Evolutionary conservation across 768 basidiomycete species (phyloP).

Genomic region (Boletus pseudo-olivaceus): DNA sequence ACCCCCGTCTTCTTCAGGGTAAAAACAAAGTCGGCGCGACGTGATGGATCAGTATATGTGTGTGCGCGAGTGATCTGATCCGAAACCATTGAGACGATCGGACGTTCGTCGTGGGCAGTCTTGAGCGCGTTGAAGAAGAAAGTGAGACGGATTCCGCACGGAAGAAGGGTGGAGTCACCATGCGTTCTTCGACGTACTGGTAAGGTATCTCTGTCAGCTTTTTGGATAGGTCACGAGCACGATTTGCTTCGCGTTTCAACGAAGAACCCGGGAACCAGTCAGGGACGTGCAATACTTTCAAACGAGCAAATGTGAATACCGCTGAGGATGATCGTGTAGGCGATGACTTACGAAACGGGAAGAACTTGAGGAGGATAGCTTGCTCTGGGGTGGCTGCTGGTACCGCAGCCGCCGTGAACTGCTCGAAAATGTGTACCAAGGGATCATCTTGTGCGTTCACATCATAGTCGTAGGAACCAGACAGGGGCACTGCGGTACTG

Average conservation of each 20-base stretch:
- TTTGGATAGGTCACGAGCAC: neutral
- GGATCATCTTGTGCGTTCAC: neutral
- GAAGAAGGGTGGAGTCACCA: neutral
- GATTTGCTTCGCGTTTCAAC: neutral
- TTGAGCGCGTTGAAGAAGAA: neutral
- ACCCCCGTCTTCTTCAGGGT: neutral
- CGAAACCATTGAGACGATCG: neutral
- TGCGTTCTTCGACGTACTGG: neutral
- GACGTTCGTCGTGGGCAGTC: neutral
- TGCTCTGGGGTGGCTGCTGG: neutral
- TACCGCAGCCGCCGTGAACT: neutral
- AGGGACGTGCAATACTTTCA: constrained; percentile 21
- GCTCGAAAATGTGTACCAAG: neutral
- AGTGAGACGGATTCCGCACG: neutral
- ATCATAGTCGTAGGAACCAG: constrained; percentile 3
- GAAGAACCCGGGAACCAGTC: constrained; percentile 11
- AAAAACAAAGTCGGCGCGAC: neutral
- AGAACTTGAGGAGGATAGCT: neutral
- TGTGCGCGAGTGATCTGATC: neutral
- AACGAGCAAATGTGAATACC: neutral
- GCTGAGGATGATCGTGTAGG: neutral
- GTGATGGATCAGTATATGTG: too few relatives aligned
- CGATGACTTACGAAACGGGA: constrained; percentile 3
- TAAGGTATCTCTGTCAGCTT: neutral
- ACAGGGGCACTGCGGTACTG: neutral